Conservation (phyloP, 73 alveolate species). For the Urostyla sp. region DNA sequence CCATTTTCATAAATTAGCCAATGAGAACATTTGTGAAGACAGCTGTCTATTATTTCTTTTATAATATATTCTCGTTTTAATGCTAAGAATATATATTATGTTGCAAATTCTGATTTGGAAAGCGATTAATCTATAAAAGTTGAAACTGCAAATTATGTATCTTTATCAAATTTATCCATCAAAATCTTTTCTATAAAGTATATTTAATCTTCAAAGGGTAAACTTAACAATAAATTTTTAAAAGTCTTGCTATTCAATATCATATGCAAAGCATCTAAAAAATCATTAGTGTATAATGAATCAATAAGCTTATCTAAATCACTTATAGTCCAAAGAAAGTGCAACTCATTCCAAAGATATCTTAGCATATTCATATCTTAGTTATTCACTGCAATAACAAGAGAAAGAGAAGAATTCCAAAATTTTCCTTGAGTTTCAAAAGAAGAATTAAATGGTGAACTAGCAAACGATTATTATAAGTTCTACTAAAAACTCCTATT, state of each 20-base stretch:
- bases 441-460: no score
- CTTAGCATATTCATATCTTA: constrained; percentile 18
- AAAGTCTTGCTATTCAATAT: constrained; percentile 24
- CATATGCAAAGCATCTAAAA: constrained; percentile 16
- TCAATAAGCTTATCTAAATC: constrained; percentile 17
- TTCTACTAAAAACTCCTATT: no score
- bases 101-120: constrained; percentile 18
- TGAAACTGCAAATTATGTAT: constrained; percentile 15
- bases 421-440: no score
- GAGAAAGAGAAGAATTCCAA: constrained; percentile 33
- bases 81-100: constrained; percentile 10
- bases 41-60: constrained; percentile 21
- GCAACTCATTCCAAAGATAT: constrained; percentile 28
- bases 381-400: neutral
- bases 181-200: constrained; percentile 13
- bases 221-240: neutral
- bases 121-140: constrained; percentile 35
- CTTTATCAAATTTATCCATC: constrained; percentile 42
- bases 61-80: constrained; percentile 21
- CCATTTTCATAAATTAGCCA: constrained; percentile 9
- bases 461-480: no score
- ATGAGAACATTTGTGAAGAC: constrained; percentile 22
- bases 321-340: constrained; percentile 17
- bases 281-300: constrained; percentile 15
- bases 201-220: constrained; percentile 30